Conservation (phyloP, 2,329 filamentous ascomycete genomes). For the Phialophora chinensis region DNA sequence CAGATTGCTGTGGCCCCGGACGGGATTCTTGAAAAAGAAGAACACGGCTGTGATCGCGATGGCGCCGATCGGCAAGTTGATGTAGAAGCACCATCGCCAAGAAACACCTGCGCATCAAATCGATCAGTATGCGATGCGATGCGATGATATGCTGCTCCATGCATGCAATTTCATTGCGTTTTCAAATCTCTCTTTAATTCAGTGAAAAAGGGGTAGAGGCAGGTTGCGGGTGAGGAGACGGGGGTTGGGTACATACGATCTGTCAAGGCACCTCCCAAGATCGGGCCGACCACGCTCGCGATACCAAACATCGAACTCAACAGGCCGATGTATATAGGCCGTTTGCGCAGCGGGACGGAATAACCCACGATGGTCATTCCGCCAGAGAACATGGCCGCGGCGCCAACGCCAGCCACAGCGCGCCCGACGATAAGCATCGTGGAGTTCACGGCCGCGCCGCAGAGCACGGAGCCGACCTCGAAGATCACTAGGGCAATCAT, state of each 20-base stretch:
- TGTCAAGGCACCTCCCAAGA: conserved; percentile 55
- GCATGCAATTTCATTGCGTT: not conserved
- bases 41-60: conserved; percentile 44
- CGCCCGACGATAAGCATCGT: conserved; percentile 42
- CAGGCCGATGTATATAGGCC: conserved; percentile 45
- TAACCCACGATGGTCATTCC: conserved; percentile 41
- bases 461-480: conserved; percentile 42
- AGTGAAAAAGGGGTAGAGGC: not conserved
- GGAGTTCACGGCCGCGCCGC: conserved; percentile 38
- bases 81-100: conserved; percentile 54
- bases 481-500: conserved; percentile 39
- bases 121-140: not conserved
- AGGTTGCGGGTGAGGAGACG: conserved; percentile 50
- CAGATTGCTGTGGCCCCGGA: conserved; percentile 38
- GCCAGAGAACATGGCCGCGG: conserved; percentile 41
- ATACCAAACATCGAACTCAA: conserved; percentile 64
- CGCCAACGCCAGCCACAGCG: conserved; percentile 42
- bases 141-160: not conserved
- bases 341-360: conserved; percentile 38
- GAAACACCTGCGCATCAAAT: conserved; percentile 39
- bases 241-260: conserved; percentile 44
- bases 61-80: conserved; percentile 51
- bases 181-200: not conserved
- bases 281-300: conserved; percentile 50
- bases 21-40: conserved; percentile 44